These are phyloP conservation scores for Cyberlindnera lachancei DNA, from an alignment of 805 yeast genomes.

Conservation along the genomic window DNA sequence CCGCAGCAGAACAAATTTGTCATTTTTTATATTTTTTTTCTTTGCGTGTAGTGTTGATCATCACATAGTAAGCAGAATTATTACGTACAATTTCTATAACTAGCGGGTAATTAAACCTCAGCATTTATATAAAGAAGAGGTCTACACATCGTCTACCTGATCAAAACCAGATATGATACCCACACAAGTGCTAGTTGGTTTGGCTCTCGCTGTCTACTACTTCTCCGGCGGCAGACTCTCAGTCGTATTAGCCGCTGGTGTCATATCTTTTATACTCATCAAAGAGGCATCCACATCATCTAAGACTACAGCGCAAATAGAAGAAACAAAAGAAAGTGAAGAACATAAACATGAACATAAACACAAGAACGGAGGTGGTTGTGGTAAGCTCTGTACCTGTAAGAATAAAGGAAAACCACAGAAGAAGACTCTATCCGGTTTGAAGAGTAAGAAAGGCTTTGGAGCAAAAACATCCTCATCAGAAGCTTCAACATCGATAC, in stretches of 20 bases:
- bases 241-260: conserved; percentile 22
- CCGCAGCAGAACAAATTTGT: too few species aligned
- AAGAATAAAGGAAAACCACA: conserved; percentile 18
- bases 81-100: too few species aligned
- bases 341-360: conserved; percentile 7
- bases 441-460: conserved; percentile 15
- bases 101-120: too few species aligned
- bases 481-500: background rate
- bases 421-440: conserved; percentile 20
- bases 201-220: conserved; percentile 10
- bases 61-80: too few species aligned
- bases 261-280: conserved; percentile 21
- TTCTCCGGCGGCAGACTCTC: conserved; percentile 32
- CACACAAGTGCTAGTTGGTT: conserved; percentile 5
- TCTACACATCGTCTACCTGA: too few species aligned
- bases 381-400: conserved; percentile 28
- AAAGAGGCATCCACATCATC: conserved; percentile 6
- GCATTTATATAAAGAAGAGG: too few species aligned
- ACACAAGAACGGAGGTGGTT: conserved; percentile 22
- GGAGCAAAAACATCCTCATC: conserved; percentile 5
- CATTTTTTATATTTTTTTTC: too few species aligned
- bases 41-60: too few species aligned
- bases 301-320: background rate
- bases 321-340: background rate
- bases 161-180: too few species aligned